A percentile compares a stretch with the other conserved stretches of the same genome.
phyloP scores from a whole-genome alignment of 306 rosid species.

The Prunus davidiana region DNA sequence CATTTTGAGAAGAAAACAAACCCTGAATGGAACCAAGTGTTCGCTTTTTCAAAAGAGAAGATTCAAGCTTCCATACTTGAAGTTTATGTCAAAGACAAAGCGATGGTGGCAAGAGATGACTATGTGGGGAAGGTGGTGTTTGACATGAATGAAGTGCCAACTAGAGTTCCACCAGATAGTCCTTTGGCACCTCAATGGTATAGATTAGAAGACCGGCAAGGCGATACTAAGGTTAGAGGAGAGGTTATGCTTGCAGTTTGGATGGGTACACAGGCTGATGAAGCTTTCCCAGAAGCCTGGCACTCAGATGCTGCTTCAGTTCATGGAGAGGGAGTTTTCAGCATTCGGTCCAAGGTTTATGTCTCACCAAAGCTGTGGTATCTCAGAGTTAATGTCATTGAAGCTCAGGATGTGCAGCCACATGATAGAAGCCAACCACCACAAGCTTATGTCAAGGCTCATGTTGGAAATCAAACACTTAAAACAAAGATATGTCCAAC shows the following conservation, averaged over 20 bases:
- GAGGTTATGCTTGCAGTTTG: conserved; percentile 82
- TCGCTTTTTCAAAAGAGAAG: conserved; percentile 78
- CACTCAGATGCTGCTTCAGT: conserved; percentile 69
- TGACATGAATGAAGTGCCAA: conserved; percentile 82
- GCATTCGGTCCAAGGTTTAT: conserved; percentile 71
- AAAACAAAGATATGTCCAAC: conserved; percentile 61
- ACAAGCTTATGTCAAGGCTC: conserved; percentile 63
- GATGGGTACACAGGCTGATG: conserved; percentile 91
- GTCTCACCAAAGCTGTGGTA: conserved; percentile 84
- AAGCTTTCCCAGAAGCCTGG: conserved; percentile 89
- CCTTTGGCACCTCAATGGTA: conserved; percentile 92
- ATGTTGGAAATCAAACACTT: conserved; percentile 65
- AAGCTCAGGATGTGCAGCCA: conserved; percentile 76
- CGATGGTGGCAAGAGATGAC: conserved; percentile 60
- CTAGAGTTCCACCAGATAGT: conserved; percentile 86
- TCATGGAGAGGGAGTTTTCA: conserved; percentile 60
- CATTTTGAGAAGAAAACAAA: conserved; percentile 68
- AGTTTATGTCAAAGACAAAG: conserved; percentile 58
- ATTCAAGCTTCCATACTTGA: conserved; percentile 66
- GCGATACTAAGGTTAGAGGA: conserved; percentile 51
- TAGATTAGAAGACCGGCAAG: conserved; percentile 43
- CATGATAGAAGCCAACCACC: conserved; percentile 55
- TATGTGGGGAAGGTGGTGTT: conserved; percentile 63
- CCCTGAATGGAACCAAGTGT: conserved; percentile 80
- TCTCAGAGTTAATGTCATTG: conserved; percentile 71